A percentile compares a stretch with the other conserved stretches of the same genome.
Evolutionary conservation across 352 stramenopile species (phyloP).

Genomic region (Pythium rhizo-oryzae): DNA sequence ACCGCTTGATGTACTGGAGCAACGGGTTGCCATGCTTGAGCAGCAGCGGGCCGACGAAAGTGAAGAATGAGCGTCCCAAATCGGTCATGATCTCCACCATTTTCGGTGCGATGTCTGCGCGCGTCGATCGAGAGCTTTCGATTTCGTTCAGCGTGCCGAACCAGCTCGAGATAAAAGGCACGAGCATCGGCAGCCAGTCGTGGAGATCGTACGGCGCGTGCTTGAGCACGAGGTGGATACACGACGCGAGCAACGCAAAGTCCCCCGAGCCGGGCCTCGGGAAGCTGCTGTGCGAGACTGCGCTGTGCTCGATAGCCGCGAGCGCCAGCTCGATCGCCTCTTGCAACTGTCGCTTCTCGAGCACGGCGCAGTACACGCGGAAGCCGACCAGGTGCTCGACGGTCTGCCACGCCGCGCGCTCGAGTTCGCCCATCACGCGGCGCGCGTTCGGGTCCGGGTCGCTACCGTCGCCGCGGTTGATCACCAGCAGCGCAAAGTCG

Average conservation of each 20-base stretch:
- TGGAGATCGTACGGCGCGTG: conserved; percentile 67
- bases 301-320: conserved; percentile 46
- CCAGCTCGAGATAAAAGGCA: conserved; percentile 57
- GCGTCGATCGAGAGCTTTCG: conserved; percentile 5
- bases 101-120: conserved; percentile 18
- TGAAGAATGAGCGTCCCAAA: conserved; percentile 48
- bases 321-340: conserved; percentile 60
- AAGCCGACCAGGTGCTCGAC: conserved; percentile 57
- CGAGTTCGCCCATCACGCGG: conserved; percentile 33
- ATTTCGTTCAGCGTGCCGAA: conserved; percentile 42
- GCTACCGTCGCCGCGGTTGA: conserved; percentile 38
- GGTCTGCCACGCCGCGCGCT: conserved; percentile 71
- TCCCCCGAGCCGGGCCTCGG: conserved; percentile 19
- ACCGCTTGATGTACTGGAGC: conserved; percentile 65
- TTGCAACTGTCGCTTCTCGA: conserved; percentile 52
- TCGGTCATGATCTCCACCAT: conserved; percentile 61
- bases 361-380: conserved; percentile 69
- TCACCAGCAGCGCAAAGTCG: conserved; percentile 49
- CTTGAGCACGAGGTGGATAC: conserved; percentile 49
- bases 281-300: conserved; percentile 16
- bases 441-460: conserved; percentile 35
- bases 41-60: conserved; percentile 43
- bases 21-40: conserved; percentile 42
- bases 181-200: conserved; percentile 42
- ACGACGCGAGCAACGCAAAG: conserved; percentile 29